Base-by-base conservation (phyloP, 2,329 filamentous ascomycete genomes). In the Pseudogymnoascus sp. region DNA sequence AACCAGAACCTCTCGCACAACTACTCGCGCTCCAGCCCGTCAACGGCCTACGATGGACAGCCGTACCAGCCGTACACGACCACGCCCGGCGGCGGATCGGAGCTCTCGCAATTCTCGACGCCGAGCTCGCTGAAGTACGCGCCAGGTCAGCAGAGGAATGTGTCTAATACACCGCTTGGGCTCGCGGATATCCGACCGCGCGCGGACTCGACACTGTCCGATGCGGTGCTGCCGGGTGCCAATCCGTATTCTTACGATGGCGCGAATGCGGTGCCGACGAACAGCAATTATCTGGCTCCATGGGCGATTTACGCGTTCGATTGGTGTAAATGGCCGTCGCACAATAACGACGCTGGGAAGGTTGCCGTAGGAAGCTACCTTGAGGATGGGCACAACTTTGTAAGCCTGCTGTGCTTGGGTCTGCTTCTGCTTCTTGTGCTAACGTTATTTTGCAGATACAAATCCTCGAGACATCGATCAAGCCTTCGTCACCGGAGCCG, bases 381-480 rank as follows among this genome's bases (percentile, higher is more conserved):
- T 61, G 95, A 99, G 77, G 95, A 99, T 76, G 93, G 93, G 5
- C 95, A 99, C 78, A 99, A 99, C 74, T 99, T 96, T 80, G 92
- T 96, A 80, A 71, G 84, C 76, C 29, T 63, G 37, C 29, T 56
- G 19, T 64, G 19, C 35, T 59, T 1, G n/a, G 6, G 38, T 14
- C 29, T 62, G 3, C 42, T 8, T 61, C 26, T 61, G 2, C 38
- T 10, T 62, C 11, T 63, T 37, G 37, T 4, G 31, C 56, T 44
- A 24, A 26, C 26, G 14, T 21, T n/a, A 38, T 29, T 29, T 29
- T 72, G 56, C 62, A 96, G 91, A 97, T 97, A 68, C 95, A 97
- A 89, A 97, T 99, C 67, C 83, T 97, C 66, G 93, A 97, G 75
- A 91, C 91, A 47, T 89, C 96, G 67, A 83, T 93, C 69, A 79